A percentile compares a stretch with the other conserved stretches of the same genome.
These are phyloP conservation scores for Fonsecaea multimorphosa DNA, from an alignment of 2,329 filamentous ascomycete genomes.

Conservation along the genomic window DNA sequence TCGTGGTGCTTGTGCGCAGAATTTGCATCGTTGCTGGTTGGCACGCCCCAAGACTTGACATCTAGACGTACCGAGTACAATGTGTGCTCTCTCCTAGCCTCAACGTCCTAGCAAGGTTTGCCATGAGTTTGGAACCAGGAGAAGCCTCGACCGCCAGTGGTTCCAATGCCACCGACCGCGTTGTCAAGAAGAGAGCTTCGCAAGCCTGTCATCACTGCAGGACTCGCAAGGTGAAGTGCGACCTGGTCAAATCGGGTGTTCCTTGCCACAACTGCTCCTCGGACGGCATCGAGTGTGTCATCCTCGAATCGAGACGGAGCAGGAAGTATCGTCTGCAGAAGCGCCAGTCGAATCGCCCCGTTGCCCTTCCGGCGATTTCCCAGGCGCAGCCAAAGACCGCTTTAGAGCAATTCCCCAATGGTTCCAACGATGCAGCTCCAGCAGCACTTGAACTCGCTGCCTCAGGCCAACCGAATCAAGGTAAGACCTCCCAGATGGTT, in stretches of 20 bases:
- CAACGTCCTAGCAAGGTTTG: neutral
- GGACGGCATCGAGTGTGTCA: constrained; percentile 33
- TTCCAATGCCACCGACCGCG: constrained; percentile 13
- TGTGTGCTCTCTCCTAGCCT: neutral
- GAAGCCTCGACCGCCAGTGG: constrained; percentile 5
- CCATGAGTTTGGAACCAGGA: constrained; percentile 4
- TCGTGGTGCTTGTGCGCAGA: neutral
- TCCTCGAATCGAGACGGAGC: constrained; percentile 33
- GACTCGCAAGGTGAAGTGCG: constrained; percentile 47
- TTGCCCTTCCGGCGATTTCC: constrained; percentile 25
- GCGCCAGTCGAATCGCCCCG: constrained; percentile 28
- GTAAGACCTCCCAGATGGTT: neutral
- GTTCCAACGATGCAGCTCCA: neutral
- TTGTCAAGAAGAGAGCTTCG: constrained; percentile 38
- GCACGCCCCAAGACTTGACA: neutral
- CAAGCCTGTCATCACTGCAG: constrained; percentile 46
- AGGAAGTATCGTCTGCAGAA: constrained; percentile 36
- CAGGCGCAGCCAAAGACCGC: constrained; percentile 25
- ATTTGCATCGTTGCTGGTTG: neutral
- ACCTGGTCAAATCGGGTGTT: constrained; percentile 35
- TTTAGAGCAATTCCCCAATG: neutral
- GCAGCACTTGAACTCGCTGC: neutral
- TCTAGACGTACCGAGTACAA: neutral
- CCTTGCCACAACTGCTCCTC: constrained; percentile 33
- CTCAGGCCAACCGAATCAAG: neutral